Base-by-base conservation (phyloP, 2,329 filamentous ascomycete species). In the Sporothrix mexicana region DNA sequence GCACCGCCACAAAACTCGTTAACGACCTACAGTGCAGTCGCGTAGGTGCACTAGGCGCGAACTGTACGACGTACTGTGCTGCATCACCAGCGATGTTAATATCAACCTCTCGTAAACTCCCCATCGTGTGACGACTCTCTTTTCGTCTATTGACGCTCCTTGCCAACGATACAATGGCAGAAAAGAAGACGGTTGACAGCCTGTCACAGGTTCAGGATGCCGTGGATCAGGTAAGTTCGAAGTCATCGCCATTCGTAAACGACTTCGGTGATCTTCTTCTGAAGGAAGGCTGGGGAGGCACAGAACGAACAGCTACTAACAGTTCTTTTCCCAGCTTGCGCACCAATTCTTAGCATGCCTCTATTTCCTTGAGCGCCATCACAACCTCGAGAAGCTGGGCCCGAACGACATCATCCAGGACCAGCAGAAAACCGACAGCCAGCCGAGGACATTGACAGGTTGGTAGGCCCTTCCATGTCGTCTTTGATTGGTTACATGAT, bases 191-290 rank as follows among this genome's bases (percentile, higher is more conserved):
- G 90, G 87, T 88, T 41, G 93, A 97, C 79, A 86, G 91, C 75
- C 86, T 97, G 73, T 95, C 93, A 0, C 93, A 96, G 81, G 85
- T 96, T 73, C 93, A 97, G 82, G 93, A 96, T 83, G 91, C 92
- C 81, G 88, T 95, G 74, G 93, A 96, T 79, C 90, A 94, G 86
- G 93, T 93, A 83, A 47, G 81, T 64, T 13, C 30, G 7, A 36
- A 4, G 7, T 47, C 10, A 15, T 23, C 43, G 43, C 7, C 36
- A 45, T n/a, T 20, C 2, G 12, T 15, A 5, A 5, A 51, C 20
- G 23, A 12, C 15, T 10, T 49, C 45, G 7, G n/a, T 12, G 7
- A 9, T 8, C 62, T 15, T 6, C 20, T 8, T 25, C 45, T 25
- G 2, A 36, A 36, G 20, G 9, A 51, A 17, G 70, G 10, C n/a